These are phyloP conservation scores for Cytospora leucostoma DNA, from an alignment of 2,329 filamentous ascomycete genomes.

Conservation along the genomic window DNA sequence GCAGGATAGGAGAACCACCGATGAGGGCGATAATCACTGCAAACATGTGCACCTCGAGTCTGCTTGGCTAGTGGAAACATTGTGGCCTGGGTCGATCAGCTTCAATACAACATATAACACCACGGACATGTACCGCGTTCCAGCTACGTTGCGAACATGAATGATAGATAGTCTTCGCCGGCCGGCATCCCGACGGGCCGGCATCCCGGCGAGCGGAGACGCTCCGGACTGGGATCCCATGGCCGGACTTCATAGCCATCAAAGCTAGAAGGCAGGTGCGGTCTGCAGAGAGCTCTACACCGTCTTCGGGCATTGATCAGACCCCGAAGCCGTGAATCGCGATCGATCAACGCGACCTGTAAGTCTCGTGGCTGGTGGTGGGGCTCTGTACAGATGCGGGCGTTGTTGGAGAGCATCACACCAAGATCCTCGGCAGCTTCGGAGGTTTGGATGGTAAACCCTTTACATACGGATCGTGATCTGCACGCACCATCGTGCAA, in stretches of 20 bases:
- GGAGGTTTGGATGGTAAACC: neutral
- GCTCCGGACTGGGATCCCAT: slow-evolving; percentile 7
- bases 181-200: slow-evolving; percentile 3
- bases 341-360: slow-evolving; percentile 4
- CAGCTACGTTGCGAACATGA: slow-evolving; percentile 3
- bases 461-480: neutral
- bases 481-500: slow-evolving; percentile 9
- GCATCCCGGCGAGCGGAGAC: slow-evolving; percentile 7
- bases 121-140: neutral
- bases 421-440: slow-evolving; percentile 13
- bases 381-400: neutral
- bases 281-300: neutral
- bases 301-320: slow-evolving; percentile 13
- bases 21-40: too few relatives aligned
- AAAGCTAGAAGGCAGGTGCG: neutral
- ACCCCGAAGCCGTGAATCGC: slow-evolving; percentile 15
- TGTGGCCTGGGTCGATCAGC: too few relatives aligned
- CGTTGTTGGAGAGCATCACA: neutral
- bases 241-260: neutral
- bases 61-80: too few relatives aligned
- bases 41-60: too few relatives aligned
- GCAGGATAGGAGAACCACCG: too few relatives aligned
- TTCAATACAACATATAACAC: too few relatives aligned
- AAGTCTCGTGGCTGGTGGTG: slow-evolving; percentile 11
- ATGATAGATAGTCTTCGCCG: slow-evolving; percentile 10